Percentiles rank a stretch among this genome's conserved stretches.
Evolutionary conservation across 331 rosid species (phyloP).

Genomic region (Malus hybrid): DNA sequence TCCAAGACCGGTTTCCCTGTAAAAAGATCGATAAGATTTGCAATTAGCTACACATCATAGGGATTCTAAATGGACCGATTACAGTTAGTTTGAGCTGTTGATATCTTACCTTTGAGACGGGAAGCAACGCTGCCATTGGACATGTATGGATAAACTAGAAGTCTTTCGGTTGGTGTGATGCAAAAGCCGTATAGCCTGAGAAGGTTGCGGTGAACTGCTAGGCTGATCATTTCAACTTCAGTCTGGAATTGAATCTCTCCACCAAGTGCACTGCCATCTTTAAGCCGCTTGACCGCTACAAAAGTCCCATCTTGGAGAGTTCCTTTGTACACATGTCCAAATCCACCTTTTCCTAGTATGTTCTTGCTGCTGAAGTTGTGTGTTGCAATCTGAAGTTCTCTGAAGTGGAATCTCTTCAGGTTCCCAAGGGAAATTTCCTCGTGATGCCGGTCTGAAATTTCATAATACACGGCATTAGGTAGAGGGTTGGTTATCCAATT

Average conservation of each 20-base stretch:
- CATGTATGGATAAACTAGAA: conserved; percentile 92
- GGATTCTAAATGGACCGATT: not conserved
- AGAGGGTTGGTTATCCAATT: not conserved
- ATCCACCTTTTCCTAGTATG: conserved; percentile 91
- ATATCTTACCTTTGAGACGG: conserved; percentile 72
- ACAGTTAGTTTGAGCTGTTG: conserved; percentile 1
- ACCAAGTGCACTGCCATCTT: conserved; percentile 83
- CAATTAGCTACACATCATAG: not conserved
- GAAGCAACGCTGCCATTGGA: conserved; percentile 96
- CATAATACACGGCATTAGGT: not conserved
- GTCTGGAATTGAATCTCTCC: conserved; percentile 37
- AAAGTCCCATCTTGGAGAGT: conserved; percentile 64
- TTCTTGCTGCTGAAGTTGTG: conserved; percentile 81
- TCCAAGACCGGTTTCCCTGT: conserved; percentile 85
- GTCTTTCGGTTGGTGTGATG: conserved; percentile 76
- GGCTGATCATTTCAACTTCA: conserved; percentile 90
- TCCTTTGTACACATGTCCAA: conserved; percentile 94
- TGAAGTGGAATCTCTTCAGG: conserved; percentile 78
- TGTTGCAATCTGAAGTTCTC: conserved; percentile 86
- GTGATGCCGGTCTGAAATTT: conserved; percentile 56
- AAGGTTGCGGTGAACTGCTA: conserved; percentile 91
- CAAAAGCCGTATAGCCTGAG: conserved; percentile 87
- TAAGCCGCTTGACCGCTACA: conserved; percentile 90
- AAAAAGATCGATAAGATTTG: not conserved
- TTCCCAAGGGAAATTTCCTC: conserved; percentile 80